Conservation (phyloP, 495 filamentous ascomycete genomes). For the Aspergillus asperescens region DNA sequence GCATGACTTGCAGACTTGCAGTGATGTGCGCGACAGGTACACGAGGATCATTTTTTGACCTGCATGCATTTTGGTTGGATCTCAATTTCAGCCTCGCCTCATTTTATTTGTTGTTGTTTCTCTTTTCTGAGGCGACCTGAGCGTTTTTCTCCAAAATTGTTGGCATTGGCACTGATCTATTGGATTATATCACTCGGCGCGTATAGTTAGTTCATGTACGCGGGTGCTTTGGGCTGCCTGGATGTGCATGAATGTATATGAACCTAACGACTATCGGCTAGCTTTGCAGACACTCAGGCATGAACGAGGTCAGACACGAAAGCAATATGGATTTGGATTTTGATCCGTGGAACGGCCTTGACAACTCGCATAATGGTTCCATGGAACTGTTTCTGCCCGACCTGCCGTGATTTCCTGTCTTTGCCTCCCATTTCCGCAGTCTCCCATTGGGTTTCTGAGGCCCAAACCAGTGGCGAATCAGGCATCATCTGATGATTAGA, state of each 20-base stretch:
- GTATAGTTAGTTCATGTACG: conserved; percentile 9
- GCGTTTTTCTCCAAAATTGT: background rate
- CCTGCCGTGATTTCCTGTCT: too few relatives aligned
- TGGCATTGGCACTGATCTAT: background rate
- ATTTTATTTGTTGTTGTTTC: conserved; percentile 7
- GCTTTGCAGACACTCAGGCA: conserved; percentile 4
- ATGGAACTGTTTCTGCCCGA: conserved; percentile 6
- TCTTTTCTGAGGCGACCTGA: background rate
- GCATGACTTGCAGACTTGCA: conserved; percentile 13
- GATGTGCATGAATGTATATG: conserved; percentile 12
- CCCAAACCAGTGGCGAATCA: too few relatives aligned
- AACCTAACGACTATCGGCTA: conserved; percentile 12
- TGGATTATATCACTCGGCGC: conserved; percentile 12
- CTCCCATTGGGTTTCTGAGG: too few relatives aligned
- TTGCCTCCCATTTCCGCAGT: too few relatives aligned
- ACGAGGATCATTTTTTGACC: conserved; percentile 12
- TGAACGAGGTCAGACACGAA: background rate
- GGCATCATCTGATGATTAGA: too few relatives aligned
- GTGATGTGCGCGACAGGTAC: conserved; percentile 16
- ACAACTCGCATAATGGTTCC: background rate
- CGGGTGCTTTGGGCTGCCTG: background rate
- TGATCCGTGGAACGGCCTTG: background rate
- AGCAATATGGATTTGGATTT: background rate
- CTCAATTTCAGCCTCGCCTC: conserved; percentile 10
- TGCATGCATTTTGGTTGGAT: conserved; percentile 16